Percentiles rank a stretch among this genome's conserved stretches.
These are phyloP conservation scores for Thuidium tamariscinum DNA, from an alignment of 225 moss, liverwort and hornwort species.

Conservation along the genomic window DNA sequence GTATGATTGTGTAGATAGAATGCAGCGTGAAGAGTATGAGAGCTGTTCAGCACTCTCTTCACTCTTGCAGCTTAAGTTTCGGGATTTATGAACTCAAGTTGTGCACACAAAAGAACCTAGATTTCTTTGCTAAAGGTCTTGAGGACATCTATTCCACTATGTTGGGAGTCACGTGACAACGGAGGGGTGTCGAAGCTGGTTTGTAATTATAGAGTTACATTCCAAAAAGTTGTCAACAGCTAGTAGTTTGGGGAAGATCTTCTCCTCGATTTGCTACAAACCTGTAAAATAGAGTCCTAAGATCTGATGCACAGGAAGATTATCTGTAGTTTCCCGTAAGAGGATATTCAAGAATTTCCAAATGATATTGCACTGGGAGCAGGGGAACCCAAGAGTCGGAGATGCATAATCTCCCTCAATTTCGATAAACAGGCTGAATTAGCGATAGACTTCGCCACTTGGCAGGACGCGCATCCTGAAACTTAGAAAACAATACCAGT, in stretches of 20 bases:
- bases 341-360: too few species aligned
- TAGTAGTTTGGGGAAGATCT: background rate
- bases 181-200: background rate
- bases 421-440: background rate
- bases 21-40: too few species aligned
- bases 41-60: too few species aligned
- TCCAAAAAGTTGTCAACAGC: background rate
- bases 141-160: background rate
- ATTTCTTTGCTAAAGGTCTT: background rate
- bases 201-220: background rate
- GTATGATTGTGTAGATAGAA: too few species aligned
- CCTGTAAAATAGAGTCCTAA: background rate
- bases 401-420: background rate
- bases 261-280: background rate
- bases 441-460: background rate
- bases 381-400: background rate
- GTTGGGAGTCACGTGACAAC: background rate
- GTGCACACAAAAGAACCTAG: background rate
- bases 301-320: background rate
- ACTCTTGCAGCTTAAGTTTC: too few species aligned
- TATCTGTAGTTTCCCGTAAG: background rate
- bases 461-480: background rate
- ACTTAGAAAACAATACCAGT: background rate
- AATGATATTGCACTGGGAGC: background rate
- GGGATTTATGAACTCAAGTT: background rate